phyloP scores from a whole-genome alignment of 257 asterid species.

The Eustoma russellianum region DNA sequence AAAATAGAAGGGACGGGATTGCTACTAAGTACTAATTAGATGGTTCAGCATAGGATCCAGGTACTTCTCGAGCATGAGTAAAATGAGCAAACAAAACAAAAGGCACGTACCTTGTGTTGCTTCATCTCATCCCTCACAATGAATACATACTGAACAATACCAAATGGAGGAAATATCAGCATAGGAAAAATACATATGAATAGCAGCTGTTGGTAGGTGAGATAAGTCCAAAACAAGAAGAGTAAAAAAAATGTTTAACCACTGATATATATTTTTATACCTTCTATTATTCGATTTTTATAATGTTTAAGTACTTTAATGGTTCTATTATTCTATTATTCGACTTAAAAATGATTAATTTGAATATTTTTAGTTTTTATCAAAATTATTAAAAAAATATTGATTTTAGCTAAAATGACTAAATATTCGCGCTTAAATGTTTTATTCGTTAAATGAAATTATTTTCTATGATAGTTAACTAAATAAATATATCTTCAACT shows the following conservation, averaged over 20 bases:
- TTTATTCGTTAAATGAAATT: too few species aligned
- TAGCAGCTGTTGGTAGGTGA: background rate
- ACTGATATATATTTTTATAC: too few species aligned
- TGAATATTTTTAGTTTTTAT: too few species aligned
- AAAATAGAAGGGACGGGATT: background rate
- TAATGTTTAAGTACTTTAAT: too few species aligned
- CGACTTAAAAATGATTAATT: too few species aligned
- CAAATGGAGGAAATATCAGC: slow-evolving; percentile 81
- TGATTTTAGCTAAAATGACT: too few species aligned
- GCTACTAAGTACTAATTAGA: slow-evolving; percentile 2
- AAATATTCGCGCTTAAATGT: too few species aligned
- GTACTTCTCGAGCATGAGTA: background rate
- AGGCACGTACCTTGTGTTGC: slow-evolving; percentile 54
- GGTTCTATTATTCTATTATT: too few species aligned
- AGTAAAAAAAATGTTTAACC: background rate
- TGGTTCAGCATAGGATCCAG: background rate
- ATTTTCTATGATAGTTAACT: too few species aligned
- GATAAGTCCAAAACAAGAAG: background rate
- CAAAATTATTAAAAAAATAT: too few species aligned
- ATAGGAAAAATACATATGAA: slow-evolving; percentile 15
- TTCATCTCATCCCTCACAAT: slow-evolving; percentile 58
- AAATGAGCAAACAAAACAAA: background rate
- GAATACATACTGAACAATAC: slow-evolving; percentile 63
- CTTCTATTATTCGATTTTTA: too few species aligned
- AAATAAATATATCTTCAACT: too few species aligned